A percentile compares a stretch with the other conserved stretches of the same genome.
phyloP scores from a whole-genome alignment of 169 alveolate species.

The Plasmodium coatneyi region DNA sequence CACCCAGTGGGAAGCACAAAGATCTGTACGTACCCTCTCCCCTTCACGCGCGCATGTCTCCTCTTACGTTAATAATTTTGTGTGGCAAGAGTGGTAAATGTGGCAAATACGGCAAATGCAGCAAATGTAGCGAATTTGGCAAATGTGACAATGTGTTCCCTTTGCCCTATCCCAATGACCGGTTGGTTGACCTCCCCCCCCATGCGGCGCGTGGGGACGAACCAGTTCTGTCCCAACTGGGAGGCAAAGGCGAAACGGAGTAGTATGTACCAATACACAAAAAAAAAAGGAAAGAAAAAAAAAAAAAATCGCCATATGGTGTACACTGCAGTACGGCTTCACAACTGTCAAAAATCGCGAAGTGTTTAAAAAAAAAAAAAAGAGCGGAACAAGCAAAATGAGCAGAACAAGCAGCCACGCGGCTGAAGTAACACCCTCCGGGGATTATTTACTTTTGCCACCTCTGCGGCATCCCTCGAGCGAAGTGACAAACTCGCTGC shows the following conservation, averaged over 20 bases:
- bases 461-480: too few relatives aligned
- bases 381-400: neutral
- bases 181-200: too few relatives aligned
- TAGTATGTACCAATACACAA: neutral
- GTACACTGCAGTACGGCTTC: neutral
- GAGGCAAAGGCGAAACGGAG: neutral
- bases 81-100: neutral
- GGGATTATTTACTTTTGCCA: too few relatives aligned
- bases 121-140: neutral
- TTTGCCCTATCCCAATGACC: neutral
- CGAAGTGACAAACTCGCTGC: neutral
- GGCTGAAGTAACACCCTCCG: neutral
- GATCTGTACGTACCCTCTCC: neutral
- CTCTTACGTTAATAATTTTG: neutral
- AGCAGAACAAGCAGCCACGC: neutral
- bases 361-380: slow-evolving; percentile 6
- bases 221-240: neutral
- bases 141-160: neutral
- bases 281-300: neutral
- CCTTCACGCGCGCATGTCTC: neutral
- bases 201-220: neutral
- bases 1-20: neutral
- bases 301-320: slow-evolving; percentile 21
- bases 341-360: neutral
- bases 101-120: neutral